These are phyloP conservation scores for Hygrocybe coccinea DNA, from an alignment of 768 basidiomycete genomes.

Conservation along the genomic window DNA sequence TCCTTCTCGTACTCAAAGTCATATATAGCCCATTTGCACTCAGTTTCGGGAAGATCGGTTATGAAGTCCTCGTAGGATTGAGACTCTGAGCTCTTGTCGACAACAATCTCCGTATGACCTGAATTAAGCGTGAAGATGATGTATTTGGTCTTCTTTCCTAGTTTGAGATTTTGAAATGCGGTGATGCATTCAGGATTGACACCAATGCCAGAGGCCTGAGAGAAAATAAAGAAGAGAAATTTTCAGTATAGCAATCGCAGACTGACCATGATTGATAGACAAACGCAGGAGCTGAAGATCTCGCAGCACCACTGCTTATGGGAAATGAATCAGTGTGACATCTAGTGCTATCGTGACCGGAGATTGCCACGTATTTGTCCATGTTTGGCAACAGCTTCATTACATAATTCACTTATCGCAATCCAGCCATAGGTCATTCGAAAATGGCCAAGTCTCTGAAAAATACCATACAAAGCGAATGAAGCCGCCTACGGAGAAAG, in stretches of 20 bases:
- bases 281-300: too few species aligned
- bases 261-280: constrained; percentile 3
- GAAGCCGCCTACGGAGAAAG: too few species aligned
- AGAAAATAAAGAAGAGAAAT: constrained; percentile 6
- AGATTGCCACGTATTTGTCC: too few species aligned
- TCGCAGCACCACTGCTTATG: too few species aligned
- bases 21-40: constrained; percentile 88
- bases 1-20: constrained; percentile 81
- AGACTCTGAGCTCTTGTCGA: constrained; percentile 54
- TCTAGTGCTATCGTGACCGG: too few species aligned
- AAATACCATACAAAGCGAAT: too few species aligned
- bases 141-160: constrained; percentile 73
- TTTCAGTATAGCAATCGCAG: neutral
- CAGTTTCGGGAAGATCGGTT: constrained; percentile 60
- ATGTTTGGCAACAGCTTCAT: too few species aligned
- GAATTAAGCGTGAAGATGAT: constrained; percentile 71
- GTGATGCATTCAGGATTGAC: constrained; percentile 55
- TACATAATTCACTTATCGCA: too few species aligned
- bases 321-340: too few species aligned
- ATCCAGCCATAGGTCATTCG: too few species aligned
- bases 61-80: constrained; percentile 69
- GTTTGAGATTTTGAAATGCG: constrained; percentile 66
- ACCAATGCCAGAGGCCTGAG: constrained; percentile 61
- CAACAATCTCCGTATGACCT: constrained; percentile 65
- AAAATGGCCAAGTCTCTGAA: too few species aligned